These are phyloP conservation scores for Backusella australiensis DNA, from an alignment of 192 early-diverging fungal genomes.

Conservation along the genomic window DNA sequence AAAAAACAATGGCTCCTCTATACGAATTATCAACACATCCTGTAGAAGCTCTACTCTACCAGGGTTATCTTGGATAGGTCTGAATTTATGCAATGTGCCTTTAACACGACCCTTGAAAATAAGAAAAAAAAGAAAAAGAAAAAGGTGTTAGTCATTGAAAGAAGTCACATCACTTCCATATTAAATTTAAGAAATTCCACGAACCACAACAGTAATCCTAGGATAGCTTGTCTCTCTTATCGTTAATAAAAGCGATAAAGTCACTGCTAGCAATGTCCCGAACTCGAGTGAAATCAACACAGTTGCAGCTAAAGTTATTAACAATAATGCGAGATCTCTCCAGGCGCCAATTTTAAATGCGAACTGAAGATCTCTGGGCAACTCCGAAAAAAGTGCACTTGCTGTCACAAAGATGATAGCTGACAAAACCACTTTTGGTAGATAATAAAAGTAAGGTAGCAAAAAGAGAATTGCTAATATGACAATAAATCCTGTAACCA, in stretches of 20 bases:
- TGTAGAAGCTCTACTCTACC: slow-evolving; percentile 69
- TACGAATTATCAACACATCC: slow-evolving; percentile 81
- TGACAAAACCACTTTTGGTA: slow-evolving; percentile 39
- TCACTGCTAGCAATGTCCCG: slow-evolving; percentile 88
- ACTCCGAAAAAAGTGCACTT: slow-evolving; percentile 68
- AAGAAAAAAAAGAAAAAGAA: not conserved
- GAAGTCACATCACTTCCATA: not conserved
- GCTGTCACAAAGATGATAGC: slow-evolving; percentile 84
- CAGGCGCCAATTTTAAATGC: slow-evolving; percentile 73
- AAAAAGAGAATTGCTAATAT: slow-evolving; percentile 75
- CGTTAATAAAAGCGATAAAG: slow-evolving; percentile 82
- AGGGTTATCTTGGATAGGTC: slow-evolving; percentile 56
- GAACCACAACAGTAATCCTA: slow-evolving; percentile 67
- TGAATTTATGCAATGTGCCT: slow-evolving; percentile 60
- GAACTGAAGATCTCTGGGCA: slow-evolving; percentile 74
- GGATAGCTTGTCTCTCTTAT: slow-evolving; percentile 88
- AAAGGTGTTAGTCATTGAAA: slow-evolving; percentile 1
- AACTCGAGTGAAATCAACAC: slow-evolving; percentile 86
- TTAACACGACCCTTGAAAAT: slow-evolving; percentile 43
- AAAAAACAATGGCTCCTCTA: slow-evolving; percentile 94
- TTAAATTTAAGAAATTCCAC: slow-evolving; percentile 18
- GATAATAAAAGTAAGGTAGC: slow-evolving; percentile 54
- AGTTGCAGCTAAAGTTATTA: slow-evolving; percentile 85
- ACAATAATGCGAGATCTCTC: slow-evolving; percentile 78
- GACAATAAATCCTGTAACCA: slow-evolving; percentile 75